Evolutionary conservation across 768 basidiomycete genomes (phyloP).

Genomic region (Thelephora ganbajun): DNA sequence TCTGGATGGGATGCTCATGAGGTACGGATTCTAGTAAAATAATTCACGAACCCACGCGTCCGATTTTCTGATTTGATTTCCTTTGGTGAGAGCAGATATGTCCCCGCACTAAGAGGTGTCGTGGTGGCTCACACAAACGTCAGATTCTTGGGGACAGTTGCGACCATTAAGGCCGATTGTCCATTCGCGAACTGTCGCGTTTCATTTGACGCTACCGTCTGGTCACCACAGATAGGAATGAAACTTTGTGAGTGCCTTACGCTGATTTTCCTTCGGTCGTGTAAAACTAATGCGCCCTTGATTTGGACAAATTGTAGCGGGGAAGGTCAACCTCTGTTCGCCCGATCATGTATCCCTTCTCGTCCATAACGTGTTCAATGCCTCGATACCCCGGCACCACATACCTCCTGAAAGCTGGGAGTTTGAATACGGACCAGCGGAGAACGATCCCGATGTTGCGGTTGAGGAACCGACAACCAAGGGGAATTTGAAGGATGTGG

Average conservation of each 20-base stretch:
- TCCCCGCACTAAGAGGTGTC: conserved; percentile 77
- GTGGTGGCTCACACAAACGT: conserved; percentile 77
- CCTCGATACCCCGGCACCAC: conserved; percentile 86
- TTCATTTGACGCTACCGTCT: conserved; percentile 72
- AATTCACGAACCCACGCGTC: not conserved
- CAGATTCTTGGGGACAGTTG: conserved; percentile 46
- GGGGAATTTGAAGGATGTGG: conserved; percentile 9
- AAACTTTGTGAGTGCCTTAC: conserved; percentile 42
- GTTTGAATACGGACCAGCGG: conserved; percentile 76
- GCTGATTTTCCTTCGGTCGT: not conserved
- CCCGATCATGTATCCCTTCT: conserved; percentile 89
- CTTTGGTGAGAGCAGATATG: conserved; percentile 45
- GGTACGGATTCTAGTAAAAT: conserved; percentile 32
- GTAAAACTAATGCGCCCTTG: not conserved
- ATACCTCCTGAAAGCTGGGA: conserved; percentile 71
- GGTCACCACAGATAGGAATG: conserved; percentile 79
- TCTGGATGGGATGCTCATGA: conserved; percentile 92
- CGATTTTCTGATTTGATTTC: not conserved
- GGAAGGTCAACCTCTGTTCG: conserved; percentile 79
- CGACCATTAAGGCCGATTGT: conserved; percentile 65
- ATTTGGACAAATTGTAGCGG: conserved; percentile 30
- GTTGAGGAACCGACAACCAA: conserved; percentile 15
- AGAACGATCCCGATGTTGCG: conserved; percentile 70
- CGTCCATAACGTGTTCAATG: conserved; percentile 85
- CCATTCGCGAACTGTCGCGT: conserved; percentile 71